These are phyloP conservation scores for Cornus suecica DNA, from an alignment of 148 eudicot species.

Conservation along the genomic window DNA sequence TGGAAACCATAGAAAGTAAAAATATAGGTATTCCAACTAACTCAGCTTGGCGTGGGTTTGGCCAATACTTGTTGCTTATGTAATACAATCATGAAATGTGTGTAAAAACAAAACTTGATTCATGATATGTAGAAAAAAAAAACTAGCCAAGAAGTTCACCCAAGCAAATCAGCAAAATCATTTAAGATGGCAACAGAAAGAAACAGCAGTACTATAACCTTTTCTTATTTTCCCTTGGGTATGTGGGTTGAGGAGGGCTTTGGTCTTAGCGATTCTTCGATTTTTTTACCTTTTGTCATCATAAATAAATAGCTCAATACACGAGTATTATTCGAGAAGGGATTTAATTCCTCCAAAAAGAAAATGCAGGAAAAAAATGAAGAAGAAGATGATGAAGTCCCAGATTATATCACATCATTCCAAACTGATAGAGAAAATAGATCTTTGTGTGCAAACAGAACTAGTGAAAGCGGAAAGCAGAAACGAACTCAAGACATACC, in stretches of 20 bases:
- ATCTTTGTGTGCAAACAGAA: neutral
- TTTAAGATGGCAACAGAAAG: neutral
- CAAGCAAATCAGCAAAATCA: neutral
- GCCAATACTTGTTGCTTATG: too few species aligned
- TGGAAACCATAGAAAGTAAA: too few species aligned
- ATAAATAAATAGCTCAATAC: neutral
- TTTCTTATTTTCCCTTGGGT: neutral
- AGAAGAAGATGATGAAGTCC: too few species aligned
- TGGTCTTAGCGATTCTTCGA: neutral
- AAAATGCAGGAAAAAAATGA: neutral
- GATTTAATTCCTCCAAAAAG: neutral
- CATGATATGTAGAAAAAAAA: neutral
- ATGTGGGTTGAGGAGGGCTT: neutral
- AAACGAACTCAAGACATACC: constrained; percentile 33
- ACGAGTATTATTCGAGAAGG: neutral
- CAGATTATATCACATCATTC: neutral
- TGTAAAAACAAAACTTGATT: too few species aligned
- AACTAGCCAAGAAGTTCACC: neutral
- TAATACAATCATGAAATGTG: too few species aligned
- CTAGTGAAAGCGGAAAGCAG: neutral
- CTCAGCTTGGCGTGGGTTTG: neutral
- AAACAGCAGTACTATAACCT: neutral
- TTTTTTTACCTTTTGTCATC: neutral
- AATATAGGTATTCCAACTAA: neutral
- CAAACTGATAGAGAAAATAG: neutral